Conservation (phyloP, 2,329 filamentous ascomycete genomes). For the Claviceps sp. region DNA sequence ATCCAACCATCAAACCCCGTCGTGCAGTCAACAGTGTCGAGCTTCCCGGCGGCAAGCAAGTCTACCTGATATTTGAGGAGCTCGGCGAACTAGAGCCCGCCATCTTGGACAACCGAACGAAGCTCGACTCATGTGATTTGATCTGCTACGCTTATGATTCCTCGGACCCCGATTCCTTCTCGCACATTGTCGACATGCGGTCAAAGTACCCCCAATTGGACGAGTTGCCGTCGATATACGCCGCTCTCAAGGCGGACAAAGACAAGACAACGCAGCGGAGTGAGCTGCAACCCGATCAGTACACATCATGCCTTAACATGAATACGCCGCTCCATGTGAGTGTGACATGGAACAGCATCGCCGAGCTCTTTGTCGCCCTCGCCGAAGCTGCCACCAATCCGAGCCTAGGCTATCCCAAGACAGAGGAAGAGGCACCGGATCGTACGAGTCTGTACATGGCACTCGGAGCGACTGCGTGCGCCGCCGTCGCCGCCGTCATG, state of each 20-base stretch:
- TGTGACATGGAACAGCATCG: constrained; percentile 86
- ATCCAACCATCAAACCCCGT: constrained; percentile 87
- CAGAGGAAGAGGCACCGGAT: constrained; percentile 73
- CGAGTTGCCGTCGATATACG: constrained; percentile 81
- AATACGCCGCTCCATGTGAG: constrained; percentile 85
- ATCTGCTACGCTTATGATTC: constrained; percentile 96
- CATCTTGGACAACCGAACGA: constrained; percentile 80
- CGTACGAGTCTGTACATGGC: constrained; percentile 77
- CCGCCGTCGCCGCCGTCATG: constrained; percentile 48
- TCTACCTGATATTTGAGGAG: constrained; percentile 90
- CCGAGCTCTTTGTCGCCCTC: constrained; percentile 81
- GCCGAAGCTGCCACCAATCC: constrained; percentile 89
- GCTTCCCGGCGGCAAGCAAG: constrained; percentile 88
- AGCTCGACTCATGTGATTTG: constrained; percentile 84
- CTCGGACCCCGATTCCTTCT: constrained; percentile 89
- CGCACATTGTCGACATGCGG: constrained; percentile 73
- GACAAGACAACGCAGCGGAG: constrained; percentile 95
- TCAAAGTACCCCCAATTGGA: constrained; percentile 71
- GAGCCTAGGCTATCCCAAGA: constrained; percentile 76
- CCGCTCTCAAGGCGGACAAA: constrained; percentile 84
- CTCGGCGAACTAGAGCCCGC: constrained; percentile 91
- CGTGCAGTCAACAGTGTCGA: constrained; percentile 94
- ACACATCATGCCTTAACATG: constrained; percentile 77
- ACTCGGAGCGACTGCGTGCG: constrained; percentile 57
- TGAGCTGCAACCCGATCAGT: constrained; percentile 82